Conservation (phyloP, 2,329 filamentous ascomycete genomes). For the Colletotrichum tropicale region DNA sequence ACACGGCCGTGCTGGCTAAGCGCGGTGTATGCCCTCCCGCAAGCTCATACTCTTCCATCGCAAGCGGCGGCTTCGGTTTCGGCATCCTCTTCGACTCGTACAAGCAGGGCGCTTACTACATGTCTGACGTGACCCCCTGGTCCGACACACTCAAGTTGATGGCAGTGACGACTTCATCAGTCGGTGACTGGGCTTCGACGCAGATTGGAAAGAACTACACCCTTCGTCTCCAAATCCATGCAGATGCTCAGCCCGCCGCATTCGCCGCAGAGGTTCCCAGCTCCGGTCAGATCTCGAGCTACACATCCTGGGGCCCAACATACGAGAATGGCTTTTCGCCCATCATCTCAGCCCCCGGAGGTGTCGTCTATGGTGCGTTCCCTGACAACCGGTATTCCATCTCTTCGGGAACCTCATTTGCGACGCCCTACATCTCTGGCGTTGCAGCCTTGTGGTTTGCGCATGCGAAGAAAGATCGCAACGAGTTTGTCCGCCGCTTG, state of each 20-base stretch:
- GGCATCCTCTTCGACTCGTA: constrained; percentile 21
- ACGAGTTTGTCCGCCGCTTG: constrained; percentile 16
- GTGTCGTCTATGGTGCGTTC: constrained; percentile 22
- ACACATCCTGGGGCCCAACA: constrained; percentile 24
- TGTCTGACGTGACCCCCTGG: not conserved
- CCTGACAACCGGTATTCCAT: constrained; percentile 19
- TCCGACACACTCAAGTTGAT: constrained; percentile 6
- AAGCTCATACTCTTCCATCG: not conserved
- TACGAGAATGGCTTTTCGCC: constrained; percentile 26
- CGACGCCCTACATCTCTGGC: constrained; percentile 24
- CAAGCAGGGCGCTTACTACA: constrained; percentile 24
- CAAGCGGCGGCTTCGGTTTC: constrained; percentile 14
- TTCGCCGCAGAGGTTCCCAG: constrained; percentile 5
- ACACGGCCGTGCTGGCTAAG: constrained; percentile 13
- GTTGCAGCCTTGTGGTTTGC: constrained; percentile 25
- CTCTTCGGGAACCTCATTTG: constrained; percentile 24
- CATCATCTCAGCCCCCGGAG: constrained; percentile 21
- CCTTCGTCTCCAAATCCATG: constrained; percentile 12
- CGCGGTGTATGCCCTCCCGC: constrained; percentile 7
- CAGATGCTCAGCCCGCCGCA: constrained; percentile 5
- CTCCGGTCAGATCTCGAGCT: constrained; percentile 21
- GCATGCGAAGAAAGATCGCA: constrained; percentile 16
- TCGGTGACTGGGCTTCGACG: constrained; percentile 16
- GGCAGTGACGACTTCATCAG: constrained; percentile 12
- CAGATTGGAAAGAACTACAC: constrained; percentile 9